Base-by-base conservation (phyloP, 2,329 filamentous ascomycete species). In the Cladosporium velox region DNA sequence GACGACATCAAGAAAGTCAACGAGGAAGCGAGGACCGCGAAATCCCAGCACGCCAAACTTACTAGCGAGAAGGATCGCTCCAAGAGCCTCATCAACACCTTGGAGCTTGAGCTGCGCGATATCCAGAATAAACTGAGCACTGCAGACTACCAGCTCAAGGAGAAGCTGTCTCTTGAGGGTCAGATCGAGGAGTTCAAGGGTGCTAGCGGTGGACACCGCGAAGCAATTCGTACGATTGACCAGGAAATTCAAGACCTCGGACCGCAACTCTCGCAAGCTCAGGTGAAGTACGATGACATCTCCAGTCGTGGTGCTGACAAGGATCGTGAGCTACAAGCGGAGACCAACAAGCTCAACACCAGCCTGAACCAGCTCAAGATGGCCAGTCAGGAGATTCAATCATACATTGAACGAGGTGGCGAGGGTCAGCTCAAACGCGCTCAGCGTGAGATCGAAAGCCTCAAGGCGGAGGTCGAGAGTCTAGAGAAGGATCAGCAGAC, bases 101-200 rank as follows among this genome's bases (percentile, higher is more conserved):
- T 96, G 30, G 92, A 97, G 77, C 83, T 95, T 4, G 89, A 95
- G 74, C 85, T 88, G 67, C 90, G 91, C 72, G 91, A 96, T 77
- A 81, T 91, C 49, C 87, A 85, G 67, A 90, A 89, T 74, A 90
- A 90, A 70, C 83, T 97, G 61, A 89, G 85, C 71, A 86, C 86
- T 62, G 87, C 90, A 1, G 84, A 86, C 58, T 89, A 90, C 66
- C 88, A 93, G 72, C 83, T 98, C 30, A 92, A 96, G 76, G 92
- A 91, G 78, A 97, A 93, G 80, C 84, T 86, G 47, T 85, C 86
- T 52, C 82, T 97, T 26, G 82, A 87, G 68, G 81, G 82, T 49
- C 91, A 93, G 68, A 87, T 98, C 35, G 87, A 92, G 67, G 86
- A 90, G 65, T 85, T 91, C 70, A 92, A 88, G 73, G 86, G 86